Conservation (phyloP, 495 filamentous ascomycete genomes). For the Pyrenopolyporus hunteri region DNA sequence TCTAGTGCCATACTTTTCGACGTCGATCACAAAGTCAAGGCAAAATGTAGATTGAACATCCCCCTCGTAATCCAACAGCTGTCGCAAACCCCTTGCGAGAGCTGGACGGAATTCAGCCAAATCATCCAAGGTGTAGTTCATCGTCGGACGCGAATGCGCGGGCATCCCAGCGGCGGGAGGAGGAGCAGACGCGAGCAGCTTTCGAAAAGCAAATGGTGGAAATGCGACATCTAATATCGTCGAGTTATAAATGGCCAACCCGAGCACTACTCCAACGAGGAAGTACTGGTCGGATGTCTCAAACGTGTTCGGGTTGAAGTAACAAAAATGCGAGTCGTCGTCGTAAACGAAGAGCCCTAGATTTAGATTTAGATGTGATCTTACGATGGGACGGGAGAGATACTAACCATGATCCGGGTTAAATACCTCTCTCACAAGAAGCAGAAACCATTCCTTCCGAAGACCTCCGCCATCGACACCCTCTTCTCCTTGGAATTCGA, state of each 20-base stretch:
- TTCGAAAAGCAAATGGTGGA: slow-evolving; percentile 92
- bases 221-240: slow-evolving; percentile 92
- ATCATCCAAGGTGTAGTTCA: slow-evolving; percentile 80
- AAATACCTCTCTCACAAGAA: slow-evolving; percentile 90
- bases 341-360: slow-evolving; percentile 90
- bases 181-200: slow-evolving; percentile 77
- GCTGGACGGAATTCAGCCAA: slow-evolving; percentile 82
- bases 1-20: slow-evolving; percentile 77
- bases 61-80: slow-evolving; percentile 82
- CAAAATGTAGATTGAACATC: slow-evolving; percentile 84
- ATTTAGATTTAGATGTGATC: slow-evolving; percentile 3
- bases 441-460: slow-evolving; percentile 94
- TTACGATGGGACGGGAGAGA: not conserved
- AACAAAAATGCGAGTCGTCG: slow-evolving; percentile 92
- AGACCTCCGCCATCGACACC: slow-evolving; percentile 91
- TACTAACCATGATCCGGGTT: slow-evolving; percentile 85
- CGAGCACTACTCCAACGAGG: slow-evolving; percentile 85
- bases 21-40: slow-evolving; percentile 79
- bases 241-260: slow-evolving; percentile 94
- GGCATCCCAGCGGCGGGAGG: slow-evolving; percentile 56
- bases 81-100: slow-evolving; percentile 76
- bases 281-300: slow-evolving; percentile 96
- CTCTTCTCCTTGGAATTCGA: slow-evolving; percentile 88
- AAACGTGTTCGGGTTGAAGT: slow-evolving; percentile 92
- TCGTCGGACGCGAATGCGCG: slow-evolving; percentile 62